These are phyloP conservation scores for Fereydounia khargensis DNA, from an alignment of 1,284 basidiomycete species.

Conservation along the genomic window DNA sequence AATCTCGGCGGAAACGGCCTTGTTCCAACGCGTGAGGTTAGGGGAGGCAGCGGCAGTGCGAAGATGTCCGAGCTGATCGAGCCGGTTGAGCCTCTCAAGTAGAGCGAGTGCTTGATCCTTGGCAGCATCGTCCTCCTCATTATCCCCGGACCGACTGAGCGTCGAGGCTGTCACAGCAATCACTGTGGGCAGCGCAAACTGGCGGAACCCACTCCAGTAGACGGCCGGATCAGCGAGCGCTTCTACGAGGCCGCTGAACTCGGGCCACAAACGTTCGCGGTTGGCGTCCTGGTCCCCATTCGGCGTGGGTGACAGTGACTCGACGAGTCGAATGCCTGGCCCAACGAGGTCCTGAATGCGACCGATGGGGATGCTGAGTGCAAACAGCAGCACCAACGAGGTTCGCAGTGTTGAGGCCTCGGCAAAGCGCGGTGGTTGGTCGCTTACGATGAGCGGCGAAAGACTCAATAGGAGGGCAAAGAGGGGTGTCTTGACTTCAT, in stretches of 20 bases:
- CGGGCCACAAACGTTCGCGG: slow-evolving; percentile 25
- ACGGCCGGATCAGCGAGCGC: slow-evolving; percentile 34
- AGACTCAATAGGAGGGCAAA: slow-evolving; percentile 35
- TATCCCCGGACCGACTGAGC: slow-evolving; percentile 1
- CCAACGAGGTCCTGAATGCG: slow-evolving; percentile 53
- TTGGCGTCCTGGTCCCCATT: not conserved
- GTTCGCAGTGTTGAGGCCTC: slow-evolving; percentile 13
- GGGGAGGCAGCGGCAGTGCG: slow-evolving; percentile 20
- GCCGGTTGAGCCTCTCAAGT: slow-evolving; percentile 39
- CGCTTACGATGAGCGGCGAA: slow-evolving; percentile 19
- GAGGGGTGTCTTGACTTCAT: slow-evolving; percentile 29
- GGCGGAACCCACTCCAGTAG: slow-evolving; percentile 47
- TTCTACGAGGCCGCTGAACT: slow-evolving; percentile 40
- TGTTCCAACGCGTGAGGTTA: slow-evolving; percentile 26
- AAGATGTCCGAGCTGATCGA: slow-evolving; percentile 23
- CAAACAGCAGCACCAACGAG: slow-evolving; percentile 34
- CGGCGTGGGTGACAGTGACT: slow-evolving; percentile 23
- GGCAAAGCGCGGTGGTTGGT: not conserved
- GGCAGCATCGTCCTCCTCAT: slow-evolving; percentile 1
- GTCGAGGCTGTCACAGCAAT: slow-evolving; percentile 33
- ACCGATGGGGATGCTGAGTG: slow-evolving; percentile 39
- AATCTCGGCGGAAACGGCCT: slow-evolving; percentile 21
- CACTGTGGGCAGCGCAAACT: slow-evolving; percentile 45
- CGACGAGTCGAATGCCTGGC: slow-evolving; percentile 40
- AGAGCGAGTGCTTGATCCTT: slow-evolving; percentile 32